A percentile compares a stretch with the other conserved stretches of the same genome.
Evolutionary conservation across 495 filamentous ascomycete species (phyloP).

Genomic region (Bombardia bombarda): DNA sequence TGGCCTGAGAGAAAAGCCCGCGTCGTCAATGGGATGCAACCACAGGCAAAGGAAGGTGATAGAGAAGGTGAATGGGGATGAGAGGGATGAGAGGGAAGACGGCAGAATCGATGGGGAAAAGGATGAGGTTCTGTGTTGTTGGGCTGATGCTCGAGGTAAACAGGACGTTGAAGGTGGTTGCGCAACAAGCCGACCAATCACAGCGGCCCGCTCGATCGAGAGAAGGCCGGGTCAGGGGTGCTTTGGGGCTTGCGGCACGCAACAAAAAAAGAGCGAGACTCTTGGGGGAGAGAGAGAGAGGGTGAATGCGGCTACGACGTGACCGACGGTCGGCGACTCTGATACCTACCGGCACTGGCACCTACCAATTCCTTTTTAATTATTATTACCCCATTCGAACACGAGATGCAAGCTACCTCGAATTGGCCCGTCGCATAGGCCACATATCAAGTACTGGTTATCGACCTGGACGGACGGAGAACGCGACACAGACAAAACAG

Average conservation of each 20-base stretch:
- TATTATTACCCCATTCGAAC: too few relatives aligned
- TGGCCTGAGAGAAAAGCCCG: too few relatives aligned
- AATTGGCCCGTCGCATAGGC: too few relatives aligned
- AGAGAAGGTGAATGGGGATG: neutral
- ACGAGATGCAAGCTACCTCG: too few relatives aligned
- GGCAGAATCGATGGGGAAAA: constrained; percentile 6
- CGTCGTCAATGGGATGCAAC: constrained; percentile 8
- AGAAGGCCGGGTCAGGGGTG: constrained; percentile 16
- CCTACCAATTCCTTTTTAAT: too few relatives aligned
- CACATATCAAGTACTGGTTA: too few relatives aligned
- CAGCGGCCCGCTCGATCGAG: constrained; percentile 4
- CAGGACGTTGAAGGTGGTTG: constrained; percentile 27
- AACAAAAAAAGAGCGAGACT: too few relatives aligned
- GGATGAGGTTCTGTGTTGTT: constrained; percentile 1
- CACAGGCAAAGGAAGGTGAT: neutral
- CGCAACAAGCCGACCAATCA: constrained; percentile 25
- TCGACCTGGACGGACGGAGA: too few relatives aligned
- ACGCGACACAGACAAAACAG: neutral
- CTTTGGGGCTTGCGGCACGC: constrained; percentile 6
- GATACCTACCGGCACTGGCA: too few relatives aligned
- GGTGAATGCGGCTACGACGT: too few relatives aligned
- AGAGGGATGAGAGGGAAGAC: constrained; percentile 5
- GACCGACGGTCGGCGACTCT: too few relatives aligned
- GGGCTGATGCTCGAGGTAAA: constrained; percentile 20
- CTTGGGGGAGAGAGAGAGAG: too few relatives aligned